Base-by-base conservation (phyloP, 345 rosid species). In the Aquilaria yunnanensis region DNA sequence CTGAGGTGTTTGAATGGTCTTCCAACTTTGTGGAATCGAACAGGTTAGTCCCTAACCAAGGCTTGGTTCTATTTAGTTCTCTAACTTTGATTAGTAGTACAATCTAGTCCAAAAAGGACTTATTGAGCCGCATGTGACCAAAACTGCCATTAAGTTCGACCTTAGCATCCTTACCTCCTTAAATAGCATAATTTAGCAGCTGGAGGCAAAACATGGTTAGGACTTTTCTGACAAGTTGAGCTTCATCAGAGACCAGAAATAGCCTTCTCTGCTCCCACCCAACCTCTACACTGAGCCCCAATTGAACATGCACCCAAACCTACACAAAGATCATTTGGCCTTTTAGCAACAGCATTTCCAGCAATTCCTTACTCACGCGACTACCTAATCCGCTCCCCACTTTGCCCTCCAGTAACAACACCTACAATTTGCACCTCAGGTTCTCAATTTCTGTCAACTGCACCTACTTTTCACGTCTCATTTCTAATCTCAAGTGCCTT, bases 211-310 rank as follows among this genome's bases (percentile, higher is more conserved):
- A 68, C 74, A 89, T 70, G 97, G 98, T 62, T 64, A 87, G 52
- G 84, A 86, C 82, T 82, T 93, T 5, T 76, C 92, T 37, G 94
- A 90, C 77, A 93, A 90, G 72, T 81, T 87, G 23, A 79, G 47
- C 52, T 93, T 93, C 75, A 93, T 93, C 60, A 63, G 86, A 30
- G 91, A 90, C 77, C 96, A 90, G 59, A 88, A 88, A 89, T 85
- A 78, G 70, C 66, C 88, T 89, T 65, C 87, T 90, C 75, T 86
- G 82, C 10, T 12, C 83, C 5, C 88, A 79, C 54, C 92, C 72
- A 5, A 46, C 51, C 62, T 72, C 46, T 5, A 3, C 43, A 9
- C 43, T 37, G 43, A 37, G 43, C 43, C 71, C 56, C 12, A 70
- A 54, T 23, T 23, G 1, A 23, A 23, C 23, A 23, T 1, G 23